A percentile compares a stretch with the other conserved stretches of the same genome.
phyloP scores from a whole-genome alignment of 768 basidiomycete species.

The Hygrophorus pudorinus region DNA sequence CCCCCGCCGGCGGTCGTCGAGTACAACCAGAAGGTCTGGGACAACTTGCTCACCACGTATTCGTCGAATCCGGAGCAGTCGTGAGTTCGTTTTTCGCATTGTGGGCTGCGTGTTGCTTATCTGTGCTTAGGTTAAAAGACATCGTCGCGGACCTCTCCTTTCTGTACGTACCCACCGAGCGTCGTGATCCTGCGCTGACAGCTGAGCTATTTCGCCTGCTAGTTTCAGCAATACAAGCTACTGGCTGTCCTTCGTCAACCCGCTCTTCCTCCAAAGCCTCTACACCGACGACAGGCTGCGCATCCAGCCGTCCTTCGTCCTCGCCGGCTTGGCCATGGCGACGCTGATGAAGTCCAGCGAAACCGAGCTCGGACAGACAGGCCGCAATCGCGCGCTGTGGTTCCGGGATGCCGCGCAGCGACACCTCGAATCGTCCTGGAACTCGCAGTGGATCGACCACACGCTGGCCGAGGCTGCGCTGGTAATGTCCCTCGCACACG shows the following conservation, averaged over 20 bases:
- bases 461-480: constrained; percentile 66
- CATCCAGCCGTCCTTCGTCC: constrained; percentile 65
- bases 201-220: too few species aligned
- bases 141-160: constrained; percentile 40
- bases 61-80: constrained; percentile 7
- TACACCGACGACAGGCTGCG: constrained; percentile 38
- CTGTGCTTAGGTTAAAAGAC: constrained; percentile 30
- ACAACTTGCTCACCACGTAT: constrained; percentile 25
- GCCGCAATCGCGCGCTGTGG: constrained; percentile 48
- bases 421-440: constrained; percentile 42
- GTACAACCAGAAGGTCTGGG: constrained; percentile 29
- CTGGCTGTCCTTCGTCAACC: constrained; percentile 61
- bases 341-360: constrained; percentile 67
- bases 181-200: too few species aligned
- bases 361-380: constrained; percentile 41
- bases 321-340: constrained; percentile 59
- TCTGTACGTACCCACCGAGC: constrained; percentile 31
- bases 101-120: background rate
- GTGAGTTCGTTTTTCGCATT: constrained; percentile 18
- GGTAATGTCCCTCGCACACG: constrained; percentile 26
- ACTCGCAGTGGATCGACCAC: constrained; percentile 44
- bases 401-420: constrained; percentile 47
- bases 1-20: constrained; percentile 25
- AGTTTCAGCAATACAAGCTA: constrained; percentile 59
- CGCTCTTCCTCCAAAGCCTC: constrained; percentile 43